Evolutionary conservation across 176 grass and related monocot genomes (phyloP).

Genomic region (Carex littledalei): DNA sequence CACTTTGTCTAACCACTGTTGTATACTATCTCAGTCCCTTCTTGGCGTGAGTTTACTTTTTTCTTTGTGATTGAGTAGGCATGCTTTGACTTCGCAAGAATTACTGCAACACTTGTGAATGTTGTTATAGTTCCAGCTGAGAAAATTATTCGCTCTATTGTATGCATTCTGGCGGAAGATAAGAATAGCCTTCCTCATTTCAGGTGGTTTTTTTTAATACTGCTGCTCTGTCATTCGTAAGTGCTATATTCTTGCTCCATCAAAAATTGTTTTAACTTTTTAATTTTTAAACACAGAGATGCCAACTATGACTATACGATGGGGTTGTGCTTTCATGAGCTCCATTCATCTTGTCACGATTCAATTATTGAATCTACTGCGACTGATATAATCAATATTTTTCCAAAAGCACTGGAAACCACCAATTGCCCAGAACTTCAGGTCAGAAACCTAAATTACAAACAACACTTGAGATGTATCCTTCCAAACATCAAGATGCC

Average conservation of each 20-base stretch:
- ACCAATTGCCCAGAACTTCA: slow-evolving; percentile 72
- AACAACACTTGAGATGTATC: background rate
- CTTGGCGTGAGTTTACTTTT: background rate
- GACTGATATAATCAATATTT: slow-evolving; percentile 58
- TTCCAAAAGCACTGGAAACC: slow-evolving; percentile 45
- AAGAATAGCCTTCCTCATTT: slow-evolving; percentile 23
- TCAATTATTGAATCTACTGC: slow-evolving; percentile 82
- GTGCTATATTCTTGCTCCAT: background rate
- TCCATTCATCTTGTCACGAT: slow-evolving; percentile 70
- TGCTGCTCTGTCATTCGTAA: background rate
- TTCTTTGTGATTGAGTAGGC: slow-evolving; percentile 42
- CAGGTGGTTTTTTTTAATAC: slow-evolving; percentile 42
- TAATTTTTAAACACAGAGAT: slow-evolving; percentile 48
- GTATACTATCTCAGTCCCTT: background rate
- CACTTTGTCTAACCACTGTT: background rate
- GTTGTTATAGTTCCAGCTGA: slow-evolving; percentile 61
- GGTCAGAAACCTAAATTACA: slow-evolving; percentile 43
- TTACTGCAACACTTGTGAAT: slow-evolving; percentile 62
- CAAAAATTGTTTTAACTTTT: background rate
- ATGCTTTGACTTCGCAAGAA: slow-evolving; percentile 85
- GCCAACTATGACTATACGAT: slow-evolving; percentile 65
- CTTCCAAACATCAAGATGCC: background rate
- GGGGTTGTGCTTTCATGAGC: slow-evolving; percentile 65
- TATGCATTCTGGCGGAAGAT: slow-evolving; percentile 57
- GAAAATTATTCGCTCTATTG: slow-evolving; percentile 65